Evolutionary conservation across 2,329 filamentous ascomycete species (phyloP), one percentile per base, ranked within the genome.

Genomic region (Fonsecaea nubica): DNA sequence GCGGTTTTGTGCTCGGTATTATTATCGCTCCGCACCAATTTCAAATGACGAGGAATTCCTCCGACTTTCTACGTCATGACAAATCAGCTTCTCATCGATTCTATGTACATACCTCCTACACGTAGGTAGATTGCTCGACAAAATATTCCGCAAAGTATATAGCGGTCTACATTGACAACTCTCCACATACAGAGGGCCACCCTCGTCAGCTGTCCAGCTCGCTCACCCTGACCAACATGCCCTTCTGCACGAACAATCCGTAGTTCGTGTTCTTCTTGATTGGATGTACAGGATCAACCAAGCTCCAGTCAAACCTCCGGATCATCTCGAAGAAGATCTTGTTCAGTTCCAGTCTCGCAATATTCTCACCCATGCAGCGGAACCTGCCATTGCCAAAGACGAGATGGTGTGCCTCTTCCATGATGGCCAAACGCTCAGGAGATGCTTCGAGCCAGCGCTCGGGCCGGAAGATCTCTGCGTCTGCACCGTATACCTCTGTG

Each of bases 321-420:
- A 76, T 35, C 10, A 77, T 56, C 56, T 72, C 69, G 1, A 78
- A 74, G 38, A 63, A 63, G 38, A 63, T 63, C 36, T 63, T 63
- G 52, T 63, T 64, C 45, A 64, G 42, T 33, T 62, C 58, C 48
- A 62, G 7, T 35, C 45, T 35, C 10, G 58, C 58, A 42, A 62
- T 62, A 13, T 62, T 62, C 48, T 62, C 50, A 7, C 58, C 58
- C 50, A 62, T 62, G 35, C 58, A 62, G 2, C 45, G 33, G 48
- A 40, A 54, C 33, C 45, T 33, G 33, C 58, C 58, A 18, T 62
- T 53, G n/a, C 58, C 58, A 21, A 62, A 63, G 36, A 63, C 60
- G 40, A 63, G 60, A 54, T 63, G 60, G 38, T 63, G 60, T 13
- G 60, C 60, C 15, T 63, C 60, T 53, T 62, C 58, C 58, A 62